These are phyloP conservation scores for Tuctoria greenei DNA, from an alignment of 176 grass and related monocot species.

Conservation along the genomic window DNA sequence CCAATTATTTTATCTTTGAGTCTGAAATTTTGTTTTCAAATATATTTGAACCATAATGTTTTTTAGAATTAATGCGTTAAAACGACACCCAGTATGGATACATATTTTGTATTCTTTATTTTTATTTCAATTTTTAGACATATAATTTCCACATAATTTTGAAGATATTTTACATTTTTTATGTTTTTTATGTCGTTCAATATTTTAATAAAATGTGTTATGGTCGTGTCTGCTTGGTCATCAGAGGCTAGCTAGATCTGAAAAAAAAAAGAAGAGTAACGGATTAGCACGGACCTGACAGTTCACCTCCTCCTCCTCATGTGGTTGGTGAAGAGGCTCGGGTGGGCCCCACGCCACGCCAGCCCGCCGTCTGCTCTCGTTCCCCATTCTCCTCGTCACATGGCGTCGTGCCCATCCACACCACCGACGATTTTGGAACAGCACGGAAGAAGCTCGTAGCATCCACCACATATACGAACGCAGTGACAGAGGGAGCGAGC, in stretches of 20 bases:
- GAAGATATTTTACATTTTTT: too few relatives aligned
- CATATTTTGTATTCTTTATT: too few relatives aligned
- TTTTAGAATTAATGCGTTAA: too few relatives aligned
- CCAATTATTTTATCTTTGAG: too few relatives aligned
- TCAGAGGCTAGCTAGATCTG: not conserved
- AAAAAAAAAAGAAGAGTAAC: not conserved
- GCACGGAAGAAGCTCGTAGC: not conserved
- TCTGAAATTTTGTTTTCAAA: too few relatives aligned
- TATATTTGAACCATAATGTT: too few relatives aligned
- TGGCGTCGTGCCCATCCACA: not conserved
- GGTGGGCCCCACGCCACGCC: not conserved
- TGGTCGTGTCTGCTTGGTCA: too few relatives aligned
- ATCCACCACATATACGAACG: not conserved
- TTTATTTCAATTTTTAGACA: too few relatives aligned
- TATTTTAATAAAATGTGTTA: too few relatives aligned
- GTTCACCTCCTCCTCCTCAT: not conserved
- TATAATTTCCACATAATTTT: too few relatives aligned
- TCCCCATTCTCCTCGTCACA: conserved; percentile 56
- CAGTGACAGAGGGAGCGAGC: not conserved
- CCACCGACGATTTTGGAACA: not conserved
- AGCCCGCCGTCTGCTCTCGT: not conserved
- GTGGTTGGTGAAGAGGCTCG: not conserved
- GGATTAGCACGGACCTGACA: not conserved
- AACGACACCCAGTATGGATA: too few relatives aligned
- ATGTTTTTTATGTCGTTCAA: too few relatives aligned